Evolutionary conservation across 2,329 filamentous ascomycete species (phyloP).

Genomic region (Hysterium pulicare): DNA sequence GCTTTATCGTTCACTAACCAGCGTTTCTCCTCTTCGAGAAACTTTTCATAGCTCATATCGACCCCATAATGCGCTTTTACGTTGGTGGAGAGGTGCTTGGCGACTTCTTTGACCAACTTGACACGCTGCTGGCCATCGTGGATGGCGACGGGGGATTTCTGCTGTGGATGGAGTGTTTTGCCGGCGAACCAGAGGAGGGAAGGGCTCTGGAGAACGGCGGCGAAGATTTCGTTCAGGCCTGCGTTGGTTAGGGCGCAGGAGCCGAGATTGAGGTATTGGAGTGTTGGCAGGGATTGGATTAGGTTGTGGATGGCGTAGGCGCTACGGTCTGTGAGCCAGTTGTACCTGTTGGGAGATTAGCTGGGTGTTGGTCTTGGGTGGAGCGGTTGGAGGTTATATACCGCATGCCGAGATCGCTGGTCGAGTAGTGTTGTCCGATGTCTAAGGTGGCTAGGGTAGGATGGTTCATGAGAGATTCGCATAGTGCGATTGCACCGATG

Average conservation of each 20-base stretch:
- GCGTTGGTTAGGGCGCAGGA: slow-evolving; percentile 26
- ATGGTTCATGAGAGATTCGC: slow-evolving; percentile 35
- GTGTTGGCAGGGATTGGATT: slow-evolving; percentile 25
- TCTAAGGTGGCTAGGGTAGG: slow-evolving; percentile 40
- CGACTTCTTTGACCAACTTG: slow-evolving; percentile 12
- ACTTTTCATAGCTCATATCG: slow-evolving; percentile 19
- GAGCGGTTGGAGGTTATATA: slow-evolving; percentile 1
- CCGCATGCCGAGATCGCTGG: slow-evolving; percentile 35
- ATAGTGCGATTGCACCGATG: slow-evolving; percentile 38
- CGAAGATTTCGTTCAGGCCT: slow-evolving; percentile 24
- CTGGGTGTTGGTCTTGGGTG: not conserved
- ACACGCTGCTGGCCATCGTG: slow-evolving; percentile 19
- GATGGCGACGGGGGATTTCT: slow-evolving; percentile 10
- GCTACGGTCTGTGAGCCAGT: slow-evolving; percentile 44
- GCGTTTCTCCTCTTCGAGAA: slow-evolving; percentile 15
- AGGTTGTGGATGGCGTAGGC: slow-evolving; percentile 34
- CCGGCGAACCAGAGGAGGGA: slow-evolving; percentile 40
- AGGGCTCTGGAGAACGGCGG: slow-evolving; percentile 26
- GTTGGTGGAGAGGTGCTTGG: slow-evolving; percentile 17
- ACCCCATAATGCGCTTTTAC: slow-evolving; percentile 20
- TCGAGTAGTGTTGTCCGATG: slow-evolving; percentile 48
- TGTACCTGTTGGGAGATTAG: slow-evolving; percentile 31
- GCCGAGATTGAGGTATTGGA: slow-evolving; percentile 45
- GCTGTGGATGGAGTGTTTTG: slow-evolving; percentile 35
- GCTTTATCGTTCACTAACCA: slow-evolving; percentile 19